phyloP scores from a whole-genome alignment of 129 eudicot species.

The Arctium lappa region DNA sequence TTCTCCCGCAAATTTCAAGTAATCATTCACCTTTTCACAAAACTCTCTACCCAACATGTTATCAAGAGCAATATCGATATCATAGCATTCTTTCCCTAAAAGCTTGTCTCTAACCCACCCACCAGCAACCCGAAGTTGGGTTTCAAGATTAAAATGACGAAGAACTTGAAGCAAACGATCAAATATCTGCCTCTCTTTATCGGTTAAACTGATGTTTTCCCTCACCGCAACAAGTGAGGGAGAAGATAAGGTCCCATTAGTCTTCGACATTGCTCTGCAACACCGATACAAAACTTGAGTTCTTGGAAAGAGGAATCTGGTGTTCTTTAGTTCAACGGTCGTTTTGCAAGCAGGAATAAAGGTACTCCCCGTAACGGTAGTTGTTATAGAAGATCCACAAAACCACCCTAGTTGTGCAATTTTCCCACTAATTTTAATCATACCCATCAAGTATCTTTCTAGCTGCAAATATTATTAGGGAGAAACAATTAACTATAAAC shows the following conservation, averaged over 20 bases:
- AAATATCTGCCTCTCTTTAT: conserved; percentile 60
- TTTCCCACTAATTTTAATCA: conserved; percentile 23
- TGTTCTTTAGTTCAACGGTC: not conserved
- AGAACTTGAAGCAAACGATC: conserved; percentile 61
- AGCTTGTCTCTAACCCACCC: conserved; percentile 98
- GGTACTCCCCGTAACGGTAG: conserved; percentile 20
- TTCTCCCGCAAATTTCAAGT: conserved; percentile 57
- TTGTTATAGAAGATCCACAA: conserved; percentile 29
- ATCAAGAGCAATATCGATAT: conserved; percentile 86
- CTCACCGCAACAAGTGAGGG: conserved; percentile 34
- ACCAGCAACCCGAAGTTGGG: conserved; percentile 94
- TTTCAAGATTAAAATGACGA: conserved; percentile 48
- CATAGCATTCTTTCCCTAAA: conserved; percentile 77
- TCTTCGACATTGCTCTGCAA: conserved; percentile 9
- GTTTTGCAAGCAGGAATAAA: not conserved
- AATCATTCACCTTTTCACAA: conserved; percentile 80
- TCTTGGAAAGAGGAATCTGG: not conserved
- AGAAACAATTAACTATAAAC: not conserved
- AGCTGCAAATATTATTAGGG: conserved; percentile 4
- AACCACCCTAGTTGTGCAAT: conserved; percentile 33
- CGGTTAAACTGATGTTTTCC: conserved; percentile 52
- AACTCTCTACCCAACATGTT: conserved; percentile 80
- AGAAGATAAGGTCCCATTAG: conserved; percentile 3
- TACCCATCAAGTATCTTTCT: conserved; percentile 1
- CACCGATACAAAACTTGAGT: conserved; percentile 12